Conservation (phyloP, 2,329 filamentous ascomycete genomes). For the Stachybotrys elegans region DNA sequence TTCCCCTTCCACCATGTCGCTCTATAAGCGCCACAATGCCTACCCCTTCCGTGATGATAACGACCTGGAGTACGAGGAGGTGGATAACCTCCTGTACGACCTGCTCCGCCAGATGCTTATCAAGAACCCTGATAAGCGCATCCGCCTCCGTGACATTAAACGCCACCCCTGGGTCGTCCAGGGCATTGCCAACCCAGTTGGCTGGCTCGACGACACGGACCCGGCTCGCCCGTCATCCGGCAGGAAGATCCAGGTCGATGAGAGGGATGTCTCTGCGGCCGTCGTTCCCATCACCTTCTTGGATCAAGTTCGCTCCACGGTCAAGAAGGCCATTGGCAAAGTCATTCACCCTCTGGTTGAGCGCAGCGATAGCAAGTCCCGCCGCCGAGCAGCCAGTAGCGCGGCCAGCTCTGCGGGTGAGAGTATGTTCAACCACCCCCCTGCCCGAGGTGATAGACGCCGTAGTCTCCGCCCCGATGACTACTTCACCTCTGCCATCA, state of each 20-base stretch:
- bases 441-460: slow-evolving; percentile 47
- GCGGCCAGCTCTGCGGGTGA: slow-evolving; percentile 60
- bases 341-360: slow-evolving; percentile 58
- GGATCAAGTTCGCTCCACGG: slow-evolving; percentile 74
- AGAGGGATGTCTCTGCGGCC: slow-evolving; percentile 81
- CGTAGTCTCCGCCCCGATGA: slow-evolving; percentile 49
- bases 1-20: slow-evolving; percentile 47
- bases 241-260: slow-evolving; percentile 86
- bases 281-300: slow-evolving; percentile 86
- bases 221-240: slow-evolving; percentile 72
- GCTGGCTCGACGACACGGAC: slow-evolving; percentile 94
- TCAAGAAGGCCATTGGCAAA: slow-evolving; percentile 63
- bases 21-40: slow-evolving; percentile 53
- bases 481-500: slow-evolving; percentile 41
- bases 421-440: slow-evolving; percentile 35
- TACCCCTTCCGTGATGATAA: slow-evolving; percentile 71
- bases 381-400: slow-evolving; percentile 56
- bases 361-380: slow-evolving; percentile 47
- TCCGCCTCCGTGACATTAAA: slow-evolving; percentile 87
- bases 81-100: slow-evolving; percentile 76
- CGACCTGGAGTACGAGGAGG: slow-evolving; percentile 77
- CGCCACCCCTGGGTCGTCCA: slow-evolving; percentile 86
- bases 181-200: slow-evolving; percentile 66
- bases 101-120: slow-evolving; percentile 73
- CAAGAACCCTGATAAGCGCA: slow-evolving; percentile 86